phyloP scores from a whole-genome alignment of 306 rosid species.

The Datisca glomerata region DNA sequence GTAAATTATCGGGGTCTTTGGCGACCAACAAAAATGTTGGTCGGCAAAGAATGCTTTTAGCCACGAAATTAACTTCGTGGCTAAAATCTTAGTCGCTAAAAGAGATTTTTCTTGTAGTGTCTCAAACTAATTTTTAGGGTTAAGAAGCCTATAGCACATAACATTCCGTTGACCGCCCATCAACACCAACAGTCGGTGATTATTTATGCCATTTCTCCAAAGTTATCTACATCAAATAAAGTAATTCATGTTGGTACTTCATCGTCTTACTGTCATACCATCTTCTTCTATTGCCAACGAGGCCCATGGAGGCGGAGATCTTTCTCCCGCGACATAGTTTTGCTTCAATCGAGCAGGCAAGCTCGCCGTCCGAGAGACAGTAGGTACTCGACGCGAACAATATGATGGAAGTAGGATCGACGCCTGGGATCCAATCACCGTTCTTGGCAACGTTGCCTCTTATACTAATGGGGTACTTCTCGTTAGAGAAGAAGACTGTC shows the following conservation, averaged over 20 bases:
- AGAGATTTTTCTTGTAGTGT: too few relatives aligned
- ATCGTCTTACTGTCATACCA: slow-evolving; percentile 76
- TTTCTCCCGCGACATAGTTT: slow-evolving; percentile 89
- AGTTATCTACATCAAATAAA: slow-evolving; percentile 44
- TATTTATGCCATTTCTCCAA: slow-evolving; percentile 80
- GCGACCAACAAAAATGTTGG: too few relatives aligned
- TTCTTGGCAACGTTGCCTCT: slow-evolving; percentile 49
- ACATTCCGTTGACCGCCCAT: not conserved
- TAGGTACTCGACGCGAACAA: slow-evolving; percentile 16
- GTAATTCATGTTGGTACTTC: slow-evolving; percentile 80
- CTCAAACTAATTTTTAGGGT: too few relatives aligned
- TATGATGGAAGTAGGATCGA: slow-evolving; percentile 37
- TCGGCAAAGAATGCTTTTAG: too few relatives aligned
- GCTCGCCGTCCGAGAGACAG: slow-evolving; percentile 48
- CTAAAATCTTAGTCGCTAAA: too few relatives aligned
- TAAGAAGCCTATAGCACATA: too few relatives aligned
- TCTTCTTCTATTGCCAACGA: slow-evolving; percentile 10
- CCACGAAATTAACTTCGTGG: too few relatives aligned
- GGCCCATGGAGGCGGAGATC: slow-evolving; percentile 25
- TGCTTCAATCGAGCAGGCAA: slow-evolving; percentile 70
- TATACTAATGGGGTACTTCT: slow-evolving; percentile 50
- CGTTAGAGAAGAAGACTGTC: too few relatives aligned
- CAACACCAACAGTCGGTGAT: slow-evolving; percentile 44
- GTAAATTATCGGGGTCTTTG: too few relatives aligned
- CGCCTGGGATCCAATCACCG: slow-evolving; percentile 67